Conservation (phyloP, 768 basidiomycete genomes). For the Lepiota venenata region DNA sequence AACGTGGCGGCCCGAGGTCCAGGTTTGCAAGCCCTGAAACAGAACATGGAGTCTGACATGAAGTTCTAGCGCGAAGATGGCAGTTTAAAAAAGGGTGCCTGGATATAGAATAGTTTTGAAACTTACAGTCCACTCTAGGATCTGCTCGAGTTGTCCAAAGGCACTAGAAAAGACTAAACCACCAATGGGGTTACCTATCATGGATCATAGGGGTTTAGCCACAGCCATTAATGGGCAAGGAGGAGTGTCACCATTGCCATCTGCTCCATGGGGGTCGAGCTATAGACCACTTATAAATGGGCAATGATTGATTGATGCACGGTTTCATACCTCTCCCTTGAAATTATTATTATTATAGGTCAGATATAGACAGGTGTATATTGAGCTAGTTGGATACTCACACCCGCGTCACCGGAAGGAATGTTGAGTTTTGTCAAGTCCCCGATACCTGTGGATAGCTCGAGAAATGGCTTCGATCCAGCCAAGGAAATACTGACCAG, state of each 20-base stretch:
- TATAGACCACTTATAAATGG: conserved; percentile 21
- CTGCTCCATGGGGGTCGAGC: conserved; percentile 68
- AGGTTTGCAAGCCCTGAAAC: conserved; percentile 68
- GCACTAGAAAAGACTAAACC: conserved; percentile 71
- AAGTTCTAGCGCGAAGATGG: conserved; percentile 45
- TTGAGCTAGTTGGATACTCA: conserved; percentile 20
- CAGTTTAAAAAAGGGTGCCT: background rate
- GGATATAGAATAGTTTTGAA: background rate
- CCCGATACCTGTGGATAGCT: conserved; percentile 43
- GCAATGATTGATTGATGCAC: background rate
- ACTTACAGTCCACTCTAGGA: conserved; percentile 72
- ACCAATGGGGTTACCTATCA: conserved; percentile 52
- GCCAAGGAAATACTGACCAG: conserved; percentile 36
- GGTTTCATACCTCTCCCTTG: conserved; percentile 22
- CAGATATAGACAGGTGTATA: background rate
- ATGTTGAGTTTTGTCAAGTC: conserved; percentile 67
- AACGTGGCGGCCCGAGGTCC: conserved; percentile 42
- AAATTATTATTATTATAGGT: background rate
- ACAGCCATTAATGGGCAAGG: background rate
- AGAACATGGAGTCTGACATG: conserved; percentile 57
- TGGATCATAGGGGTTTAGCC: background rate
- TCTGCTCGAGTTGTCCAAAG: conserved; percentile 55
- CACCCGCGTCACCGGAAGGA: conserved; percentile 53
- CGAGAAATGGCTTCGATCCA: background rate
- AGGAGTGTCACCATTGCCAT: conserved; percentile 41